These are phyloP conservation scores for Dryas integrifolia DNA, from an alignment of 331 rosid species.

Conservation along the genomic window DNA sequence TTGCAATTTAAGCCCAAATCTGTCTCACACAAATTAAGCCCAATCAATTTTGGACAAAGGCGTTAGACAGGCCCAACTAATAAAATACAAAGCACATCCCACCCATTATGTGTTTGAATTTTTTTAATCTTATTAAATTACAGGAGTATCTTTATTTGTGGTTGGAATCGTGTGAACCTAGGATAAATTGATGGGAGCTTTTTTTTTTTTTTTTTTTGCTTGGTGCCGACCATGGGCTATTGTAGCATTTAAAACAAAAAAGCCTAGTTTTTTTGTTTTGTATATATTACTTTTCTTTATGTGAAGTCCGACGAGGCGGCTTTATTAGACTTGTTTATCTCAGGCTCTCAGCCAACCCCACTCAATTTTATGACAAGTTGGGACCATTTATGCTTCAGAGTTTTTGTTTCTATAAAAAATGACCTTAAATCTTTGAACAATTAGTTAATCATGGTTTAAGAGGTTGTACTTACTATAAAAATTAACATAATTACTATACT, in stretches of 20 bases:
- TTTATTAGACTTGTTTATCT: not conserved
- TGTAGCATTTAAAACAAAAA: too few species aligned
- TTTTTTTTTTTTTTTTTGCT: too few species aligned
- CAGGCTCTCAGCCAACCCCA: not conserved
- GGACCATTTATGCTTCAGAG: too few species aligned
- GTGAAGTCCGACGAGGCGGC: not conserved
- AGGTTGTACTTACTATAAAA: too few species aligned
- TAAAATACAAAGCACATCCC: too few species aligned
- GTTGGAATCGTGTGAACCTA: not conserved
- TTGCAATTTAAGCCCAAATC: not conserved
- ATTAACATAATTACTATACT: too few species aligned
- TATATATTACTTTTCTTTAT: not conserved
- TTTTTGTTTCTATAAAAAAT: too few species aligned
- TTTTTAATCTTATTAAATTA: not conserved
- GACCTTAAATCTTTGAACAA: too few species aligned
- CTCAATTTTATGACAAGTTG: not conserved
- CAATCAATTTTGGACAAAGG: not conserved
- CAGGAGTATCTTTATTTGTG: not conserved
- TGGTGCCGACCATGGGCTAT: too few species aligned
- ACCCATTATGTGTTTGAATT: too few species aligned
- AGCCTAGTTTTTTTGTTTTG: not conserved
- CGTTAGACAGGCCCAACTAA: too few species aligned
- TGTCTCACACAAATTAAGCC: not conserved
- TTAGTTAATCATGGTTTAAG: too few species aligned
- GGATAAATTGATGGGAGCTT: not conserved